These are phyloP conservation scores for Rheum nobile DNA, from an alignment of 148 eudicot genomes.

Conservation along the genomic window DNA sequence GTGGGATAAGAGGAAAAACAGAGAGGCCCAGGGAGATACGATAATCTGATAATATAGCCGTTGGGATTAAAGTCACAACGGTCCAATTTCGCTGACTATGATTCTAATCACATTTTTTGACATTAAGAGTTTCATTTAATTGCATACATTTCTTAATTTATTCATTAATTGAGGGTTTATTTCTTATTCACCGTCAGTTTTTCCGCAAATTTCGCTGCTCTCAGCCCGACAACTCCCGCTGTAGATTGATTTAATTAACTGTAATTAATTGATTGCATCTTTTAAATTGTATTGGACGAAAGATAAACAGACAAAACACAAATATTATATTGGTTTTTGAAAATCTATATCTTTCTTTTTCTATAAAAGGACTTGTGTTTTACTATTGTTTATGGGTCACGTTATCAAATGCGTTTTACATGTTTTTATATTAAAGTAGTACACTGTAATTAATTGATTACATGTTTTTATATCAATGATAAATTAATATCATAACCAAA, in stretches of 20 bases:
- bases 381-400: background rate
- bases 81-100: background rate
- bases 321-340: background rate
- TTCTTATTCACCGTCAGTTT: background rate
- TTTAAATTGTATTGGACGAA: background rate
- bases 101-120: background rate
- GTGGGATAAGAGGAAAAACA: background rate
- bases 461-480: too few relatives aligned
- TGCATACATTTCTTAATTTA: background rate
- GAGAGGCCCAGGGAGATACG: background rate
- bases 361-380: background rate
- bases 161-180: background rate
- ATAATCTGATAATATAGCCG: slow-evolving; percentile 1
- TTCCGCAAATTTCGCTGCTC: background rate
- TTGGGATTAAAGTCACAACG: background rate
- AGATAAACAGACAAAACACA: background rate
- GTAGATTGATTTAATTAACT: background rate
- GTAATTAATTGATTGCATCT: background rate
- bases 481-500: too few relatives aligned
- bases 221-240: background rate
- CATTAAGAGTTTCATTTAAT: background rate
- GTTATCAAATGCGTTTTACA: background rate
- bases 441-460: too few relatives aligned
- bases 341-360: background rate
- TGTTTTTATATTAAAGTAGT: background rate